phyloP scores from a whole-genome alignment of 768 basidiomycete genomes.

The Amanita rimosa region DNA sequence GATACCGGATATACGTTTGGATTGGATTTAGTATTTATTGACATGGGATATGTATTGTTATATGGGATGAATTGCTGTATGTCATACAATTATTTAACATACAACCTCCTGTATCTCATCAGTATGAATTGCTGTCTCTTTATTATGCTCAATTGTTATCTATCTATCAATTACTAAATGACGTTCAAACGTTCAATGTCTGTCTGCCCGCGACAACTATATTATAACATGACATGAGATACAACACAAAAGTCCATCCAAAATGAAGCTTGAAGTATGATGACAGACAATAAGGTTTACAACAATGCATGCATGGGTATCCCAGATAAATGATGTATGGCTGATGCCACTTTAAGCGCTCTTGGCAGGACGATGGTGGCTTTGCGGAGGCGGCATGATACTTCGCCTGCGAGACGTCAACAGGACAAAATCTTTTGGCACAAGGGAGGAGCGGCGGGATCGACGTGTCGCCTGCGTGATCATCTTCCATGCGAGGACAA shows the following conservation, averaged over 20 bases:
- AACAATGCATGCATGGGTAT: not conserved
- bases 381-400: constrained; percentile 16
- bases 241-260: not conserved
- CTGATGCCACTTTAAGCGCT: not conserved
- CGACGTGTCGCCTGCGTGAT: constrained; percentile 43
- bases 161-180: too few species aligned
- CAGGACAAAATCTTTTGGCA: constrained; percentile 52
- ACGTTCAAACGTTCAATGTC: not conserved
- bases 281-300: not conserved
- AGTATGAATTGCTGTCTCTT: too few species aligned
- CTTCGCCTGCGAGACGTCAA: constrained; percentile 47
- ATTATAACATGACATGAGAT: not conserved
- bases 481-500: constrained; percentile 51
- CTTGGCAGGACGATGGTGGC: not conserved
- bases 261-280: not conserved
- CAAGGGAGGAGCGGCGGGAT: constrained; percentile 37
- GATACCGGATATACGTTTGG: not conserved
- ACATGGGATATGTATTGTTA: not conserved
- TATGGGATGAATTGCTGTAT: not conserved
- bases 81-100: not conserved
- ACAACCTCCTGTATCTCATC: too few species aligned
- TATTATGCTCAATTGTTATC: too few species aligned
- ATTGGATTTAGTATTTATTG: not conserved
- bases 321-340: not conserved
- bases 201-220: not conserved